A percentile compares a stretch with the other conserved stretches of the same genome.
These are phyloP conservation scores for Diaporthe capsici DNA, from an alignment of 2,329 filamentous ascomycete genomes.

Conservation along the genomic window DNA sequence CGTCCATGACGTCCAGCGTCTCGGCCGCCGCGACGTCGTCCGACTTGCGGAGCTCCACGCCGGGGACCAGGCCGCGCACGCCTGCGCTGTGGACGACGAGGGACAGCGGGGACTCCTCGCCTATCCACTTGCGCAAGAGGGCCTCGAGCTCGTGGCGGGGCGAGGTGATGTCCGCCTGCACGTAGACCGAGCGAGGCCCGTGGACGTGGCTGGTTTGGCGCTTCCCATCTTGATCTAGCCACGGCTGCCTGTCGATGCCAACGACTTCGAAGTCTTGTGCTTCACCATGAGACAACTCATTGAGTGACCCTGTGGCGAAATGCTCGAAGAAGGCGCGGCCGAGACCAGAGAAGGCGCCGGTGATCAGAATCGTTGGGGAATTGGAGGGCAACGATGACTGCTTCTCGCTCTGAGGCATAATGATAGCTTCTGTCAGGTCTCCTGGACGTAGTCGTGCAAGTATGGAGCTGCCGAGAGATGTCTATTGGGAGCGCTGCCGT, in stretches of 20 bases:
- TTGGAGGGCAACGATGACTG: background rate
- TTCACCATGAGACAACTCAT: no score
- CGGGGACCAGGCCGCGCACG: constrained; percentile 37
- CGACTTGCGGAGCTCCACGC: constrained; percentile 2
- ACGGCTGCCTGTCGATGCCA: constrained; percentile 33
- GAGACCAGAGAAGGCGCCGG: constrained; percentile 40
- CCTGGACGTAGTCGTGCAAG: no score
- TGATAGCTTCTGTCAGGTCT: background rate
- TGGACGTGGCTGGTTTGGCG: background rate
- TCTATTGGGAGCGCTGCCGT: no score
- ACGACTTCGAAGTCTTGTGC: constrained; percentile 7
- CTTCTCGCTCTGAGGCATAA: background rate
- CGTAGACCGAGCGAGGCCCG: constrained; percentile 8
- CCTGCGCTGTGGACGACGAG: constrained; percentile 41
- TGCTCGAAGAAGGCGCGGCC: constrained; percentile 40
- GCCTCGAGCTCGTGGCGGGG: constrained; percentile 4
- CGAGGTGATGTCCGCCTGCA: constrained; percentile 35
- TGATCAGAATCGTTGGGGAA: constrained; percentile 23
- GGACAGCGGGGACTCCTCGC: constrained; percentile 2
- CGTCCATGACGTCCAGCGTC: constrained; percentile 36
- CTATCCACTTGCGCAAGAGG: constrained; percentile 2
- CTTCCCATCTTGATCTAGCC: constrained; percentile 8
- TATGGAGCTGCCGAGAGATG: no score
- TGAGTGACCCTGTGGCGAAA: background rate
- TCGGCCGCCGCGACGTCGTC: constrained; percentile 37